Evolutionary conservation across 495 filamentous ascomycete genomes (phyloP).

Genomic region (Bombardia bombarda): DNA sequence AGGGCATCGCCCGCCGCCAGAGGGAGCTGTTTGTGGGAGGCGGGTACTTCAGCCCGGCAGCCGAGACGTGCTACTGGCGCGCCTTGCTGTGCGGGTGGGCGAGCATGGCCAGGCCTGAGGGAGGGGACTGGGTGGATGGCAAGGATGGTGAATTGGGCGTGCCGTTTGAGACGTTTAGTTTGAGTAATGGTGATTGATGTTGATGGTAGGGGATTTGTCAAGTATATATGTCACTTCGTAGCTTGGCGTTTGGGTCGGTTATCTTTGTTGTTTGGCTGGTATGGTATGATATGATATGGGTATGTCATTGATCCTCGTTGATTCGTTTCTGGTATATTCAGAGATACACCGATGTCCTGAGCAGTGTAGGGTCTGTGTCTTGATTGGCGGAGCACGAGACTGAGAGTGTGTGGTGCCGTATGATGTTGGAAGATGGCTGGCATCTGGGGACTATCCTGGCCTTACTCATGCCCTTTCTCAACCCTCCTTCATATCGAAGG

Average conservation of each 20-base stretch:
- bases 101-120: constrained; percentile 26
- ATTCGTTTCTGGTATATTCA: too few species aligned
- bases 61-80: constrained; percentile 49
- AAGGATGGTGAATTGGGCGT: constrained; percentile 17
- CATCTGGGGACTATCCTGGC: too few species aligned
- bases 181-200: constrained; percentile 17
- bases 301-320: too few species aligned
- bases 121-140: constrained; percentile 18
- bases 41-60: constrained; percentile 42
- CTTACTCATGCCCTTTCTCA: too few species aligned
- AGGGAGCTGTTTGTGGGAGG: constrained; percentile 33
- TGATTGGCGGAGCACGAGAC: too few species aligned
- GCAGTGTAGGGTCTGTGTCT: too few species aligned
- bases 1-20: constrained; percentile 42
- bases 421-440: too few species aligned
- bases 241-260: not conserved
- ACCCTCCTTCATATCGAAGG: too few species aligned
- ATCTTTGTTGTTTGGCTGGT: not conserved
- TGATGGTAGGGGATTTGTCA: not conserved
- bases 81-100: constrained; percentile 40
- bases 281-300: too few species aligned
- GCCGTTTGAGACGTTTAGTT: constrained; percentile 34
- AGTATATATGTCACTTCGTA: not conserved
- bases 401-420: too few species aligned
- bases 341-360: too few species aligned